Percentiles rank a stretch among this genome's conserved stretches.
phyloP scores from a whole-genome alignment of 306 rosid genomes.

The Neltuma alba region DNA sequence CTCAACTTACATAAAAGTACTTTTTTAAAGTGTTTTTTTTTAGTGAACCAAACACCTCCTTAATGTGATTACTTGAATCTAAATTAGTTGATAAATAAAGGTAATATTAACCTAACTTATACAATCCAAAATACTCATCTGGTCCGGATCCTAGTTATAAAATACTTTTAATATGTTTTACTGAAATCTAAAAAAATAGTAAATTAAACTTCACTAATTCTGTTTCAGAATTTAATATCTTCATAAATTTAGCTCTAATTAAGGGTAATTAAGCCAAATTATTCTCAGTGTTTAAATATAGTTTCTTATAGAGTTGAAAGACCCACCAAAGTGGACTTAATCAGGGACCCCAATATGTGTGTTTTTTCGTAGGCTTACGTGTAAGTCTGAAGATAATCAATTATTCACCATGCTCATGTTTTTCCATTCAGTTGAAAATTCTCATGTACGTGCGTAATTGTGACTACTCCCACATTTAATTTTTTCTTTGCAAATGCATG shows the following conservation, averaged over 20 bases:
- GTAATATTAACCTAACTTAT: not conserved
- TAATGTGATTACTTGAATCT: not conserved
- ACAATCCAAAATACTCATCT: not conserved
- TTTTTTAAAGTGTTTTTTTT: too few relatives aligned
- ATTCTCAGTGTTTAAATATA: slow-evolving; percentile 23
- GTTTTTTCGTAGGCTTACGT: slow-evolving; percentile 33
- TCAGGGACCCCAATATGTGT: not conserved
- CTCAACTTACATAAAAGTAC: too few relatives aligned
- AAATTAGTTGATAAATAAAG: not conserved
- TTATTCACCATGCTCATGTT: slow-evolving; percentile 27
- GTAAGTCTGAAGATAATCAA: slow-evolving; percentile 36
- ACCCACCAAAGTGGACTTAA: slow-evolving; percentile 40
- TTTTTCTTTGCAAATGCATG: slow-evolving; percentile 8
- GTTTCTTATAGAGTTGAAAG: slow-evolving; percentile 47
- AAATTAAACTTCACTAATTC: too few relatives aligned
- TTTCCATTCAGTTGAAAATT: slow-evolving; percentile 20
- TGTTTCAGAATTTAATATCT: too few relatives aligned
- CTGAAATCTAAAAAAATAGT: not conserved
- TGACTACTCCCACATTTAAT: not conserved
- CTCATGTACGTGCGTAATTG: not conserved
- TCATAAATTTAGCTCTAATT: too few relatives aligned
- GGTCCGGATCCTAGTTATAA: too few relatives aligned
- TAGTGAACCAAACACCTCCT: too few relatives aligned
- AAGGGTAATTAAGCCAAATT: too few relatives aligned
- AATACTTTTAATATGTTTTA: too few relatives aligned